These are phyloP conservation scores for Trifolium fragiferum DNA, from an alignment of 306 rosid species.

Conservation along the genomic window DNA sequence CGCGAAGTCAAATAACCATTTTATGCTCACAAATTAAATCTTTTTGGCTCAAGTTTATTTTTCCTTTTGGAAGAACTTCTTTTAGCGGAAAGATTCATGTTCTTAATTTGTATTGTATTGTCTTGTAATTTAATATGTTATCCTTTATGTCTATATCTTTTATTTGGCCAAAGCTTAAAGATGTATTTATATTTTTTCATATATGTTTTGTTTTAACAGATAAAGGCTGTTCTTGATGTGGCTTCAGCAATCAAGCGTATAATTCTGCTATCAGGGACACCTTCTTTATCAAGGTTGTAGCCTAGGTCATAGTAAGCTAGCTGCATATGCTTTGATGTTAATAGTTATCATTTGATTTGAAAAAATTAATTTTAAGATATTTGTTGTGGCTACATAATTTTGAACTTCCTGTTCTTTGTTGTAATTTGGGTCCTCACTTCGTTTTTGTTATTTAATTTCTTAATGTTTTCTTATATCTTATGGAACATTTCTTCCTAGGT, in stretches of 20 bases:
- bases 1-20: slow-evolving; percentile 12
- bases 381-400: slow-evolving; percentile 16
- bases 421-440: slow-evolving; percentile 27
- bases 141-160: not conserved
- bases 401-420: slow-evolving; percentile 29
- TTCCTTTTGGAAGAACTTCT: slow-evolving; percentile 24
- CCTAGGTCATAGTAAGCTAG: slow-evolving; percentile 41
- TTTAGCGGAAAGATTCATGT: slow-evolving; percentile 17
- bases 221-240: slow-evolving; percentile 80
- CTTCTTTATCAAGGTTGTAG: slow-evolving; percentile 94
- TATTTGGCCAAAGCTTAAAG: slow-evolving; percentile 22
- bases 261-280: slow-evolving; percentile 92
- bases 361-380: slow-evolving; percentile 27
- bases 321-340: slow-evolving; percentile 33
- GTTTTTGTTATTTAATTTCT: slow-evolving; percentile 28
- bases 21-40: slow-evolving; percentile 6
- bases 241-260: slow-evolving; percentile 76
- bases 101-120: slow-evolving; percentile 2
- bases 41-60: slow-evolving; percentile 20
- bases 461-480: slow-evolving; percentile 50
- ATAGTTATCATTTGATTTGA: slow-evolving; percentile 35
- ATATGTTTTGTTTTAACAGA: slow-evolving; percentile 56
- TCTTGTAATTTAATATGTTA: slow-evolving; percentile 22
- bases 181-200: slow-evolving; percentile 21
- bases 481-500: slow-evolving; percentile 78